Percentiles rank a stretch among this genome's conserved stretches.
Conservation (phyloP, 2,329 filamentous ascomycete genomes). For the Sphaerulina populicola region DNA sequence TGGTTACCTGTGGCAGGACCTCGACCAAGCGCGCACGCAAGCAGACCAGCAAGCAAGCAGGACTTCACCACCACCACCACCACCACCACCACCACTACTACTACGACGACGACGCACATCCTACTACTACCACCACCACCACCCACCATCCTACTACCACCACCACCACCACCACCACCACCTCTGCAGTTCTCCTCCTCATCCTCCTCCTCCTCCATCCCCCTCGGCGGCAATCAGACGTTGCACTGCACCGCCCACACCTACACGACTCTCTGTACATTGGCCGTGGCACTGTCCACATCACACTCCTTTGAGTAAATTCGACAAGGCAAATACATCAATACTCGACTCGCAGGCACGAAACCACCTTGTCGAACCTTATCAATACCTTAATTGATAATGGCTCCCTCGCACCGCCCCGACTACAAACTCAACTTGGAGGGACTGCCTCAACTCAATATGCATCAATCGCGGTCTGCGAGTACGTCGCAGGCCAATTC, state of each 20-base stretch:
- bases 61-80: slow-evolving; percentile 8
- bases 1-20: neutral
- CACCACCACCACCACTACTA: neutral
- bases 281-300: slow-evolving; percentile 18
- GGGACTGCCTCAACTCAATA: slow-evolving; percentile 62
- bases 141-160: slow-evolving; percentile 3
- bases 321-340: slow-evolving; percentile 5
- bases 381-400: slow-evolving; percentile 64
- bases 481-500: slow-evolving; percentile 75
- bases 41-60: slow-evolving; percentile 3
- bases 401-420: slow-evolving; percentile 72
- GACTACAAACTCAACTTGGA: slow-evolving; percentile 77
- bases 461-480: slow-evolving; percentile 58
- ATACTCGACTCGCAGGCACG: slow-evolving; percentile 7
- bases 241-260: slow-evolving; percentile 1
- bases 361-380: slow-evolving; percentile 17
- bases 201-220: too few relatives aligned
- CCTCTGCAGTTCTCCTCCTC: neutral
- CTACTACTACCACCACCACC: neutral
- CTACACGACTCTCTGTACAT: slow-evolving; percentile 11
- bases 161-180: neutral
- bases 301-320: slow-evolving; percentile 17
- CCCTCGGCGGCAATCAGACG: slow-evolving; percentile 1
- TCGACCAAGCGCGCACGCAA: neutral
- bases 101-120: neutral